A percentile compares a stretch with the other conserved stretches of the same genome.
Evolutionary conservation across 202 grass and related monocot genomes (phyloP).

Genomic region (Carex arenaria): DNA sequence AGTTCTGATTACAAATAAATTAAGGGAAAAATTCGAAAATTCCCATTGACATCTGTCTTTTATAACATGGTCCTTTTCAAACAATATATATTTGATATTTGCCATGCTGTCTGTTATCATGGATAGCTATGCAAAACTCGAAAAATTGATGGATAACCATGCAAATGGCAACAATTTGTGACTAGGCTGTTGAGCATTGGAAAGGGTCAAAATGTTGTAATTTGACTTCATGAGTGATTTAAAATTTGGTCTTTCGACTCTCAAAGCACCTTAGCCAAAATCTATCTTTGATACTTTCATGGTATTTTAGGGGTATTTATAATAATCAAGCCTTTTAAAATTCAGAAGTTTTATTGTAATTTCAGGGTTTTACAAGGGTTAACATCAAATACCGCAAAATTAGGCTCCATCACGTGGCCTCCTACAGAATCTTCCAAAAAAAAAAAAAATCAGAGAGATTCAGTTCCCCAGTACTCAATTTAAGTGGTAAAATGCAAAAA

Average conservation of each 20-base stretch:
- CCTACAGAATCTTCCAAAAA: no score
- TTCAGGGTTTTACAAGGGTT: background rate
- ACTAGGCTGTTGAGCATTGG: background rate
- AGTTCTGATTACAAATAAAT: background rate
- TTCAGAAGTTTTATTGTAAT: background rate
- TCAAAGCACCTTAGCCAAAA: no score
- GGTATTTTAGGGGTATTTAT: background rate
- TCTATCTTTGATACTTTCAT: background rate
- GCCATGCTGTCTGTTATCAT: background rate
- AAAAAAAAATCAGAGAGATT: no score
- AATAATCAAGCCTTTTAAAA: background rate
- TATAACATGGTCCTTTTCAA: background rate
- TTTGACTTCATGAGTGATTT: background rate
- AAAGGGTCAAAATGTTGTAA: background rate
- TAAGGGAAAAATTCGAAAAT: background rate
- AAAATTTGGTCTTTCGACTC: no score
- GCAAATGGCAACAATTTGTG: background rate
- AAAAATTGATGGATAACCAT: background rate
- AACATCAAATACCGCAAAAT: background rate
- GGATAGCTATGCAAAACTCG: no score
- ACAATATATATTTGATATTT: background rate
- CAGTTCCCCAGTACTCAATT: no score
- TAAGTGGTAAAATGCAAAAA: no score
- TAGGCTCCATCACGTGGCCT: background rate
- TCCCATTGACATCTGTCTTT: background rate